Conservation (phyloP, 352 stramenopile species). For the Pythium inflatum region DNA sequence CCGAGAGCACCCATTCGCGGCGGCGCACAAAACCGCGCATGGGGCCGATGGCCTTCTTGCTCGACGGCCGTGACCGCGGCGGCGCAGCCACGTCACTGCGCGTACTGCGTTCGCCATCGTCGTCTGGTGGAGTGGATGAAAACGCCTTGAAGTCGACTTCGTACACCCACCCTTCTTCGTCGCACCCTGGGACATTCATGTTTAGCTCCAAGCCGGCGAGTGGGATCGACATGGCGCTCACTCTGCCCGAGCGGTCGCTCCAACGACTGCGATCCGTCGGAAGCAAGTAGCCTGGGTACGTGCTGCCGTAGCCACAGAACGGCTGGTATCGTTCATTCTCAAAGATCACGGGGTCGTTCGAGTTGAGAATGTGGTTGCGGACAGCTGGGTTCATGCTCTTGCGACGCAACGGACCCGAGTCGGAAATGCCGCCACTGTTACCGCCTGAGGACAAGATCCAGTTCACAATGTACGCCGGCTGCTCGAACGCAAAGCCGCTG, state of each 20-base stretch:
- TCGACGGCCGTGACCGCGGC: slow-evolving; percentile 4
- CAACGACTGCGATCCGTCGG: slow-evolving; percentile 81
- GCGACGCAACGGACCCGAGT: slow-evolving; percentile 40
- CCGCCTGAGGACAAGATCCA: slow-evolving; percentile 67
- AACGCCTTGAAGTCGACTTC: slow-evolving; percentile 86
- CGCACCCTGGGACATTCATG: slow-evolving; percentile 56
- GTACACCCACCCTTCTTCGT: slow-evolving; percentile 86
- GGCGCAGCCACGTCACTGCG: too few species aligned
- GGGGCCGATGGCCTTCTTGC: slow-evolving; percentile 32
- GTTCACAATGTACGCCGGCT: slow-evolving; percentile 74
- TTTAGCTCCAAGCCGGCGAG: slow-evolving; percentile 72
- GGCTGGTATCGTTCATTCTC: slow-evolving; percentile 89
- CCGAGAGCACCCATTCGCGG: slow-evolving; percentile 71
- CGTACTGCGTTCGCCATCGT: background rate
- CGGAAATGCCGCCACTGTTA: slow-evolving; percentile 22
- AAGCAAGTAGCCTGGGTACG: slow-evolving; percentile 80
- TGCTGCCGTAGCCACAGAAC: slow-evolving; percentile 83
- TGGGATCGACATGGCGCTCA: slow-evolving; percentile 73
- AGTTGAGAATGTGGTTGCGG: slow-evolving; percentile 66
- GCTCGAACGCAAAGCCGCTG: slow-evolving; percentile 84
- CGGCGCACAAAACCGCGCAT: slow-evolving; percentile 75
- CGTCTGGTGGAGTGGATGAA: slow-evolving; percentile 47
- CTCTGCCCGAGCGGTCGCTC: slow-evolving; percentile 81
- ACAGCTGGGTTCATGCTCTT: slow-evolving; percentile 72
- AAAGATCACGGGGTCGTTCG: slow-evolving; percentile 79